These are phyloP conservation scores for Eimeria falciformis DNA, from an alignment of 169 alveolate genomes.

Conservation along the genomic window DNA sequence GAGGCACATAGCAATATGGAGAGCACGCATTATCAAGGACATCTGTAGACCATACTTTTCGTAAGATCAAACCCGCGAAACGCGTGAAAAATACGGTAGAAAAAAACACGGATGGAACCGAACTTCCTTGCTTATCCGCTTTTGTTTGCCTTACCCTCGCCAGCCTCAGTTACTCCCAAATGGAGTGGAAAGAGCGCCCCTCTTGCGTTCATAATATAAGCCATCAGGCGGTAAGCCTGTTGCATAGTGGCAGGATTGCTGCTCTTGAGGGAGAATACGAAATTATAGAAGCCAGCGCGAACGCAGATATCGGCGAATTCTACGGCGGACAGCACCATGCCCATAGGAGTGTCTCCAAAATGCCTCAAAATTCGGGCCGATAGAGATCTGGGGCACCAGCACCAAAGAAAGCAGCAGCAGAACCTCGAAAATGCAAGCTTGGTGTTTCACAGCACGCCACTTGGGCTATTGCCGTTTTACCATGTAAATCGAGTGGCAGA, in stretches of 20 bases:
- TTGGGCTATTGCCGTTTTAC: too few relatives aligned
- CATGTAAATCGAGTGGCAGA: too few relatives aligned
- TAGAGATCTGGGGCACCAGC: conserved; percentile 78
- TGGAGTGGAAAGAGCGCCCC: conserved; percentile 87
- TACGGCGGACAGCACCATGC: conserved; percentile 90
- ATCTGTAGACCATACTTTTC: too few relatives aligned
- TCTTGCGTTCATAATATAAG: conserved; percentile 82
- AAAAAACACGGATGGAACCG: not conserved
- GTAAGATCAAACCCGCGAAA: not conserved
- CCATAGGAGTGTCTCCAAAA: conserved; percentile 90
- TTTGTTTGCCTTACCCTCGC: conserved; percentile 83
- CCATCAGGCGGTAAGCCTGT: conserved; percentile 88
- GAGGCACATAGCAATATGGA: too few relatives aligned
- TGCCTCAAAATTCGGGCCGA: conserved; percentile 87
- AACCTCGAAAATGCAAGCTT: too few relatives aligned
- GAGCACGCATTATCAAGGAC: too few relatives aligned
- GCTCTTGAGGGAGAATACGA: conserved; percentile 89
- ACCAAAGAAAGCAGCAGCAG: not conserved
- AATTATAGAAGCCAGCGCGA: conserved; percentile 83
- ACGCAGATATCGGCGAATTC: conserved; percentile 88
- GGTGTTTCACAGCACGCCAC: too few relatives aligned
- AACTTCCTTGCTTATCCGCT: not conserved
- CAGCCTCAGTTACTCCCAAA: conserved; percentile 93
- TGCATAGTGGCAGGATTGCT: conserved; percentile 88
- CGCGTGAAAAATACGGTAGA: not conserved